These are phyloP conservation scores for Grosmannia serpens DNA, from an alignment of 2,329 filamentous ascomycete species.

Conservation along the genomic window DNA sequence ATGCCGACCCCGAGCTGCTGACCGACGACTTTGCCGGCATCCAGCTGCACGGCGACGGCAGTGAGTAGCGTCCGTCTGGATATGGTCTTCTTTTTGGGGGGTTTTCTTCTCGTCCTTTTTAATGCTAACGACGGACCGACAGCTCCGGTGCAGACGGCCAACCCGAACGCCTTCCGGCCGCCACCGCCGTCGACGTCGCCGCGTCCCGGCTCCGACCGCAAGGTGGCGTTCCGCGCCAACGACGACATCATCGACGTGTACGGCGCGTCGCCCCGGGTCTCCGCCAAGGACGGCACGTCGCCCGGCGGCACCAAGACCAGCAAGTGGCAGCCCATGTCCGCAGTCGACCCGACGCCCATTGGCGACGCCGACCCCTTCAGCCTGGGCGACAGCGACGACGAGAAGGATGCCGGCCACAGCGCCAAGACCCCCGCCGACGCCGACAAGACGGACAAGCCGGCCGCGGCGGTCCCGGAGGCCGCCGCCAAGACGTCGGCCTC, in stretches of 20 bases:
- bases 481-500: neutral
- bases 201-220: slow-evolving; percentile 34
- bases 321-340: slow-evolving; percentile 94
- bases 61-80: slow-evolving; percentile 30
- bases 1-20: slow-evolving; percentile 84
- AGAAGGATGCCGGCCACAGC: slow-evolving; percentile 48
- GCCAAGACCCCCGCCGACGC: neutral
- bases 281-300: slow-evolving; percentile 34
- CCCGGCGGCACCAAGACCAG: slow-evolving; percentile 51
- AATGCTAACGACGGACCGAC: slow-evolving; percentile 8
- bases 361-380: slow-evolving; percentile 93
- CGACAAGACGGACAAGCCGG: slow-evolving; percentile 29
- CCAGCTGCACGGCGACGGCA: slow-evolving; percentile 49
- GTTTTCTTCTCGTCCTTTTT: neutral
- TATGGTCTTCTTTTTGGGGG: neutral
- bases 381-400: slow-evolving; percentile 88
- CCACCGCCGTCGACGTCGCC: slow-evolving; percentile 41
- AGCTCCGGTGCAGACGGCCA: slow-evolving; percentile 55
- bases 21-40: slow-evolving; percentile 78
- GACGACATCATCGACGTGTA: slow-evolving; percentile 75
- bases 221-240: slow-evolving; percentile 46
- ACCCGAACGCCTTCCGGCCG: slow-evolving; percentile 71
- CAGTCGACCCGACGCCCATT: slow-evolving; percentile 74
- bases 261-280: slow-evolving; percentile 46
- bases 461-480: neutral